Base-by-base conservation (phyloP, 768 basidiomycete genomes). In the Mycena amicta region DNA sequence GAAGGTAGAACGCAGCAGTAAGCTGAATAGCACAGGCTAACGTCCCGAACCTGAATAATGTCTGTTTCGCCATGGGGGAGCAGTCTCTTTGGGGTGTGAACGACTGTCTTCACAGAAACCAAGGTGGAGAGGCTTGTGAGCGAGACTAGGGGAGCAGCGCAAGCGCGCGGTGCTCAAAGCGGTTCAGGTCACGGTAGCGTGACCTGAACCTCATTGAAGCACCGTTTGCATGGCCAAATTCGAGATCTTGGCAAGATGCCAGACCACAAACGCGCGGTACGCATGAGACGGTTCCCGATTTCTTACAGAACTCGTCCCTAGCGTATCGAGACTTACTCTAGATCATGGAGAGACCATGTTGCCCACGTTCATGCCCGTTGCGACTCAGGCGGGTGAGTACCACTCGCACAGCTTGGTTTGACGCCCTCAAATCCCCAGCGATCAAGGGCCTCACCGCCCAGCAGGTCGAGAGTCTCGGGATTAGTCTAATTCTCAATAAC, bases 291-390 rank as follows among this genome's bases (percentile, higher is more conserved):
- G n/a, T n/a, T n/a, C n/a, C n/a, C n/a, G n/a, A n/a, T n/a, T n/a
- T n/a, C n/a, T n/a, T n/a, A n/a, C n/a, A n/a, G n/a, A n/a, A n/a
- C n/a, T n/a, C n/a, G n/a, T n/a, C n/a, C n/a, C 93, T 3, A 82
- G 93, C 31, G 92, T 93, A 1, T 90, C 89, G n/a, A 79, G 85
- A 50, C 93, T 95, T 90, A 87, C 79, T 26, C 80, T 95, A 45
- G 79, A 89, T 54, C 93, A 93, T 75, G 92, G 91, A 8, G 75
- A 82, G 37, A 94, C 92, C 2, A 84, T 89, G 79, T 76, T 94
- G 20, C 93, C 93, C 2, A 92, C 93, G 0, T 95, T 95, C 66
- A 95, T 95, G 93, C 93, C 93, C 3, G 92, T 95, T 8, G 93
- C 92, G 2, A 95, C 93, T 3, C 93, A 95, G 69, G 92, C 89